These are phyloP conservation scores for Peronospora tabacina DNA, from an alignment of 352 stramenopile species.

Conservation along the genomic window DNA sequence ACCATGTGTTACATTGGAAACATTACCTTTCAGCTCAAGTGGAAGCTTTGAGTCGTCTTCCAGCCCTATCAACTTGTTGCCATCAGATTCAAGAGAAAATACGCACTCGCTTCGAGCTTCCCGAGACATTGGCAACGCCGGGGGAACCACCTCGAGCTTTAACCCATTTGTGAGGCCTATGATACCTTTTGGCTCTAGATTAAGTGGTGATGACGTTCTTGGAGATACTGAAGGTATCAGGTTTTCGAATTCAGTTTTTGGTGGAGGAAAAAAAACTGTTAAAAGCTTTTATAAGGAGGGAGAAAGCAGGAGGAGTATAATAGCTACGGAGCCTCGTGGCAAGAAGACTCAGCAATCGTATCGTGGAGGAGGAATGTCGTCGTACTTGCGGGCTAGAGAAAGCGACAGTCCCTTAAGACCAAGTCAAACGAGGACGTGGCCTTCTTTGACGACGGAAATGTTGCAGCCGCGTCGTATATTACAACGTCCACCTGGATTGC, in stretches of 20 bases:
- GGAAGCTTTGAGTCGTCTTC: constrained; percentile 12
- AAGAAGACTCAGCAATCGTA: constrained; percentile 16
- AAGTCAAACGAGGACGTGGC: constrained; percentile 10
- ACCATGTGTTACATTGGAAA: constrained; percentile 18
- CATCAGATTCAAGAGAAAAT: constrained; percentile 55
- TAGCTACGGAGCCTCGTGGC: not conserved
- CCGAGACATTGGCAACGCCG: constrained; percentile 15
- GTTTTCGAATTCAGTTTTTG: constrained; percentile 31
- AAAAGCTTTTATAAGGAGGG: constrained; percentile 20
- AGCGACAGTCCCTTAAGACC: constrained; percentile 6
- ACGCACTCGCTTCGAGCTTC: constrained; percentile 32
- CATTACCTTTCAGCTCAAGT: constrained; percentile 21
- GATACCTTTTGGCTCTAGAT: constrained; percentile 19
- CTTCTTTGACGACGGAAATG: constrained; percentile 3
- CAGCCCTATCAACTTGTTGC: constrained; percentile 28
- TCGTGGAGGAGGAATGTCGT: constrained; percentile 7
- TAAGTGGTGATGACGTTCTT: constrained; percentile 16
- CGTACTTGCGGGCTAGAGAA: constrained; percentile 15
- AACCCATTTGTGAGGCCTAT: constrained; percentile 30
- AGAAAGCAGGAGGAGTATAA: constrained; percentile 6
- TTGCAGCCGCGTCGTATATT: constrained; percentile 35
- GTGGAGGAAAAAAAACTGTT: constrained; percentile 12
- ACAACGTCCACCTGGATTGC: constrained; percentile 41
- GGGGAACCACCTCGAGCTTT: constrained; percentile 1
- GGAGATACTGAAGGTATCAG: constrained; percentile 20